Percentiles rank a stretch among this genome's conserved stretches.
Evolutionary conservation across 257 asterid species (phyloP).

Genomic region (Solanum pinnatisectum): DNA sequence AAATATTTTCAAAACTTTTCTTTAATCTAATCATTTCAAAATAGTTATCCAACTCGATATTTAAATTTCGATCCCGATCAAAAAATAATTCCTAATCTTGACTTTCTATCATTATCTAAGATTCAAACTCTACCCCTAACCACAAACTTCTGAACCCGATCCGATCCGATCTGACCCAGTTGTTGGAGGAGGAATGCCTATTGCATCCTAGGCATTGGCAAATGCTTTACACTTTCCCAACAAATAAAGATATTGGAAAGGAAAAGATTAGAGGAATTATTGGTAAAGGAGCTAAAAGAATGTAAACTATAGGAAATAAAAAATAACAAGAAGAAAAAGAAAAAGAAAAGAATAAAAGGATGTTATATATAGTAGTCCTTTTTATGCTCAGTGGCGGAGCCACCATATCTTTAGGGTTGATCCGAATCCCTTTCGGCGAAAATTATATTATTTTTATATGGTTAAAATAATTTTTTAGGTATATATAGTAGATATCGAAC

Average conservation of each 20-base stretch:
- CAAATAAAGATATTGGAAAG: slow-evolving; percentile 2
- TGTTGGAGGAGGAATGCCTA: not conserved
- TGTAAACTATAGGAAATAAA: not conserved
- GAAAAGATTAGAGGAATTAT: not conserved
- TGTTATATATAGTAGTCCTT: not conserved
- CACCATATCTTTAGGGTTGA: too few relatives aligned
- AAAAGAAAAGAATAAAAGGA: slow-evolving; percentile 3
- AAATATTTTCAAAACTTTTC: not conserved
- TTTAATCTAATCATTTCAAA: not conserved
- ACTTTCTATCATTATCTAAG: not conserved
- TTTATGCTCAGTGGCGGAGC: not conserved
- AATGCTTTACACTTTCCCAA: slow-evolving; percentile 24
- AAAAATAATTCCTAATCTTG: not conserved
- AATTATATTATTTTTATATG: too few relatives aligned
- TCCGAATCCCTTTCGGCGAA: too few relatives aligned
- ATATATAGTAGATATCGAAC: too few relatives aligned
- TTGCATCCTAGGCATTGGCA: not conserved
- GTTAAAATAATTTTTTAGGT: too few relatives aligned
- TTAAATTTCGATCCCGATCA: not conserved
- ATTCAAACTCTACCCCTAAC: not conserved
- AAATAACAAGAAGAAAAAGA: slow-evolving; percentile 21
- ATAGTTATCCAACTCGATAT: not conserved
- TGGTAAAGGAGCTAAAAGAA: not conserved
- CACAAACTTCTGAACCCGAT: not conserved
- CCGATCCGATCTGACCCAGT: not conserved